Evolutionary conservation across 1,284 basidiomycete genomes (phyloP).

Genomic region (Naganishia albida): DNA sequence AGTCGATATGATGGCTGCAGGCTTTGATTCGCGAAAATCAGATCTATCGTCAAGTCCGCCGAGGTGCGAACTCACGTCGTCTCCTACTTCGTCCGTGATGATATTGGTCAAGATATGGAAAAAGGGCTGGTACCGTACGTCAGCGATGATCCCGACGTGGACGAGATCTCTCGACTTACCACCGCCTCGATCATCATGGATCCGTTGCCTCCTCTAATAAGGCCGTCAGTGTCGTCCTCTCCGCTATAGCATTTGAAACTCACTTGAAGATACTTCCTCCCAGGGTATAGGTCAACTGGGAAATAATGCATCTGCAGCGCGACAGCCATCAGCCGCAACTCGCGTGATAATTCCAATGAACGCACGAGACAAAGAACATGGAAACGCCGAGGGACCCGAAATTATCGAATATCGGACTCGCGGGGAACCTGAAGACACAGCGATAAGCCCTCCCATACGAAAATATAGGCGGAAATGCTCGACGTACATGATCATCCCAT

Average conservation of each 20-base stretch:
- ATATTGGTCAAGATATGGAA: constrained; percentile 85
- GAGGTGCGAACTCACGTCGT: constrained; percentile 54
- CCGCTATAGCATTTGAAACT: constrained; percentile 33
- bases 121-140: constrained; percentile 67
- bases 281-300: constrained; percentile 81
- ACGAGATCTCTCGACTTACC: constrained; percentile 57
- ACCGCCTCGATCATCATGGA: constrained; percentile 99
- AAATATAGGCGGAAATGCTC: neutral
- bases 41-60: neutral
- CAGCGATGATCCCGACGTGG: neutral
- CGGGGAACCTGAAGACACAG: constrained; percentile 81
- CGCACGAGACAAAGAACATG: constrained; percentile 86
- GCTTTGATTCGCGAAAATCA: constrained; percentile 38
- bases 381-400: constrained; percentile 89
- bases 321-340: neutral
- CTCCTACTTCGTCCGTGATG: constrained; percentile 73
- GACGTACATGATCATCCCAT: constrained; percentile 68
- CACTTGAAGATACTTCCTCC: constrained; percentile 81
- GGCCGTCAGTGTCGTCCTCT: neutral
- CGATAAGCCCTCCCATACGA: constrained; percentile 2
- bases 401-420: constrained; percentile 72
- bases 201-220: constrained; percentile 72
- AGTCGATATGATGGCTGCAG: constrained; percentile 77
- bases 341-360: constrained; percentile 29
- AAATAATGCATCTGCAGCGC: constrained; percentile 62